phyloP scores from a whole-genome alignment of 108 stramenopile species.

The Poteriospumella lacustris region DNA sequence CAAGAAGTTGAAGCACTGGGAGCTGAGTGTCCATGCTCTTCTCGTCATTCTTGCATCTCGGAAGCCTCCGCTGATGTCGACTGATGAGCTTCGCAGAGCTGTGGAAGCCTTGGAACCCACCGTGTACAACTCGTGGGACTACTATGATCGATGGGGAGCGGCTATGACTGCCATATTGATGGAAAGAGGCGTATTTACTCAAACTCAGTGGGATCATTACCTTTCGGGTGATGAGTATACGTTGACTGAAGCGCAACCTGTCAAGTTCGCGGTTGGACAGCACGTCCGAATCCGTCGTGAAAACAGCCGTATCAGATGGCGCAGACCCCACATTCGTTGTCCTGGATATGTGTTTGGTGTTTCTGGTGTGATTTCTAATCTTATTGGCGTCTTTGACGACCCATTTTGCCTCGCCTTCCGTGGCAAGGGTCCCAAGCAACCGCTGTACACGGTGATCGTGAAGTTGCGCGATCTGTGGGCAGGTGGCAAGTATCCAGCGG shows the following conservation, averaged over 20 bases:
- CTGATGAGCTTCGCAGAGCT: slow-evolving; percentile 5
- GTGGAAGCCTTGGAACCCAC: not conserved
- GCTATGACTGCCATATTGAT: slow-evolving; percentile 11
- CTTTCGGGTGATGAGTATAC: not conserved
- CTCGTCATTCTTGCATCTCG: not conserved
- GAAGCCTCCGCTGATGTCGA: not conserved
- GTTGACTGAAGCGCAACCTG: too few species aligned
- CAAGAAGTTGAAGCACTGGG: not conserved
- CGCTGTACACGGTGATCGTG: not conserved
- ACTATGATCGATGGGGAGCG: slow-evolving; percentile 11
- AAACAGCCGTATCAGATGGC: not conserved
- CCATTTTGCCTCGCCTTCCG: not conserved
- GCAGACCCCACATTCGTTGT: slow-evolving; percentile 4
- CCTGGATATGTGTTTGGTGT: slow-evolving; percentile 14
- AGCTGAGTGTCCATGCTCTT: not conserved
- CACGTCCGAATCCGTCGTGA: not conserved
- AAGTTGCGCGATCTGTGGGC: not conserved
- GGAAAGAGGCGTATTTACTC: not conserved
- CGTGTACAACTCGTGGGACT: not conserved
- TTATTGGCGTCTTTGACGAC: not conserved
- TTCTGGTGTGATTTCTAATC: not conserved
- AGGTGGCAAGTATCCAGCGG: not conserved
- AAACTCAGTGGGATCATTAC: not conserved
- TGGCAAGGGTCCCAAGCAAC: not conserved
- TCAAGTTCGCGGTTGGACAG: not conserved